Conservation (phyloP, 805 yeast species). For the Candida odintsovae region DNA sequence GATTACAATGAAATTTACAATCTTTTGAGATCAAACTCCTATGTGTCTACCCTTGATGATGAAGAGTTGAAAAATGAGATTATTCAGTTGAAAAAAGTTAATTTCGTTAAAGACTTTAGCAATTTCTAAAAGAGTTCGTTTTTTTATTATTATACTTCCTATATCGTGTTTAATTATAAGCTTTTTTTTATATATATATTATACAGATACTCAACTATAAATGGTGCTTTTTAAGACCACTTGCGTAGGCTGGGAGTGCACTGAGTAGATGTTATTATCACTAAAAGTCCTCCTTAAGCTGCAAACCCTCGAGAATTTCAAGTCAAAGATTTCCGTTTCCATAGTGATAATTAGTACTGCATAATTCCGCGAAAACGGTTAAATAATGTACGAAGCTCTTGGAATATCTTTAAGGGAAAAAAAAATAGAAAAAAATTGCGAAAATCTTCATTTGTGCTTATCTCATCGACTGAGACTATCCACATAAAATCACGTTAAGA, state of each 20-base stretch:
- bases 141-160: background rate
- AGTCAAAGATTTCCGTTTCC: too few relatives aligned
- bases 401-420: background rate
- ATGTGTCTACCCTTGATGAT: conserved; percentile 5
- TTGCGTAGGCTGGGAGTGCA: too few relatives aligned
- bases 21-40: conserved; percentile 4
- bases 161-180: background rate
- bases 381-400: background rate
- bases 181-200: background rate
- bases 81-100: conserved; percentile 12
- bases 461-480: background rate
- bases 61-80: conserved; percentile 13
- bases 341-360: background rate
- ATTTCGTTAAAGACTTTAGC: conserved; percentile 18
- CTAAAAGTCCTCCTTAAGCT: too few relatives aligned
- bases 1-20: conserved; percentile 9
- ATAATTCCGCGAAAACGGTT: background rate
- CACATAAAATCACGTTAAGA: background rate
- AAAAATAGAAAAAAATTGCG: background rate
- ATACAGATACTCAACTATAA: too few relatives aligned
- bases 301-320: too few relatives aligned
- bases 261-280: too few relatives aligned
- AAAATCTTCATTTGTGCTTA: background rate
- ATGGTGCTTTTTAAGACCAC: background rate
- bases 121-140: conserved; percentile 3